Base-by-base conservation (phyloP, 345 rosid species). In the Salix dunnii region DNA sequence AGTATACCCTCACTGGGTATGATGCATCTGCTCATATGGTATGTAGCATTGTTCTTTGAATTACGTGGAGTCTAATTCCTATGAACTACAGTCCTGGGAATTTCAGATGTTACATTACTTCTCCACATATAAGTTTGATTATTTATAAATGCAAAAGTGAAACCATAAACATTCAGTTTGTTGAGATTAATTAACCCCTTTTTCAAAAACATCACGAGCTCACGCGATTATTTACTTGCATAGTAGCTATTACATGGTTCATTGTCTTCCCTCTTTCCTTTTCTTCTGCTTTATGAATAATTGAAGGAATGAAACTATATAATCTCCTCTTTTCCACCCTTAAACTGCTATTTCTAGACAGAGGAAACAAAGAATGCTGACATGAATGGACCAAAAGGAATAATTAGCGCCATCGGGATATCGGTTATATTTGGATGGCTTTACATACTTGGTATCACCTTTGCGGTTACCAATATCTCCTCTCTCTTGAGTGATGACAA, bases 21-120 rank as follows among this genome's bases (percentile, higher is more conserved):
- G 98, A 96, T 85, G 98, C 98, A 1, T 96, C 99, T 68, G 98
- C 97, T 75, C 99, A 93, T 85, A 90, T 96, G 99, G 99, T 95
- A 82, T 81, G 86, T 74, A 58, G 11, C 40, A 36, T 71, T 65
- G 18, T 60, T 61, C 70, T 73, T 58, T 65, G 17, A 0, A n/a
- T 55, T 75, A 66, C 0, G 69, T 18, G 43, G 23, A 66, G 69
- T 66, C 7, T 69, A 33, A 23, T n/a, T n/a, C 62, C 14, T n/a
- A n/a, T n/a, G 62, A 55, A 55, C 14, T 9, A 21, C 62, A 55
- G 27, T 55, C 62, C 5, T 55, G 62, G 28, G 4, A n/a, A 55
- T 3, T 25, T 55, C 27, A 23, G 62, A 55, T 42, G 30, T 2
- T 31, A 27, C 48, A 30, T 35, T 3, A 53, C 43, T 33, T 40